phyloP scores from a whole-genome alignment of 2,329 filamentous ascomycete genomes.

The Colletotrichum tropicale region DNA sequence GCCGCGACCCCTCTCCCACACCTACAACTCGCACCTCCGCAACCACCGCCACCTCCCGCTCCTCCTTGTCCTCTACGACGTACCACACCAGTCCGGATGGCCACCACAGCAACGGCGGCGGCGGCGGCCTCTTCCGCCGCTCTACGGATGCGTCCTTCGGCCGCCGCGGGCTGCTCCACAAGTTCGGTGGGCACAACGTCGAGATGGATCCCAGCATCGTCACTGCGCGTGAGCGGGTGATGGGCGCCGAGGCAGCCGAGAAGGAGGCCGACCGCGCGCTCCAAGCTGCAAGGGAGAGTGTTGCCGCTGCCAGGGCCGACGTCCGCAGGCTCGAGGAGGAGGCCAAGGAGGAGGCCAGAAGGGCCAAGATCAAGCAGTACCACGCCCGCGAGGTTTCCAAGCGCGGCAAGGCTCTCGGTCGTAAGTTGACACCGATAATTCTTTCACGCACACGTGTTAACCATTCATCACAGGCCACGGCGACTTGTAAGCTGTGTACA shows the following conservation, averaged over 20 bases:
- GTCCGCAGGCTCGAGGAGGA: slow-evolving; percentile 68
- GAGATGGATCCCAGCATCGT: slow-evolving; percentile 67
- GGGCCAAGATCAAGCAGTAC: slow-evolving; percentile 71
- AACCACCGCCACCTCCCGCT: slow-evolving; percentile 23
- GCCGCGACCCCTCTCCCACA: slow-evolving; percentile 27
- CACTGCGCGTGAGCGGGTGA: slow-evolving; percentile 64
- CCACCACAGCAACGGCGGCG: slow-evolving; percentile 7
- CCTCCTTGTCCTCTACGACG: slow-evolving; percentile 21
- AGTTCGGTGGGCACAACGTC: slow-evolving; percentile 46
- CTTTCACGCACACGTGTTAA: not conserved
- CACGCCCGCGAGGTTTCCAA: slow-evolving; percentile 70
- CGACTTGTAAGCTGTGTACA: not conserved
- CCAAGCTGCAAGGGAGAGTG: slow-evolving; percentile 59
- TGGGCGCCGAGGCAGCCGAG: slow-evolving; percentile 67
- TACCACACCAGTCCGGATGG: slow-evolving; percentile 25
- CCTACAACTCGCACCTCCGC: slow-evolving; percentile 27
- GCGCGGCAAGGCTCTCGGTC: slow-evolving; percentile 71
- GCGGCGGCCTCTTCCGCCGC: slow-evolving; percentile 28
- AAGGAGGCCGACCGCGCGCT: slow-evolving; percentile 69
- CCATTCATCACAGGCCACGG: not conserved
- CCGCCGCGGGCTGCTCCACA: slow-evolving; percentile 45
- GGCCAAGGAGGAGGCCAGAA: slow-evolving; percentile 66
- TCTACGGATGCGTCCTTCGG: slow-evolving; percentile 31
- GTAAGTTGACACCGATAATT: slow-evolving; percentile 49
- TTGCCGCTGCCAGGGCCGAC: slow-evolving; percentile 67